Base-by-base conservation (phyloP, 179 eudicot species). In the Nepenthes alata region DNA sequence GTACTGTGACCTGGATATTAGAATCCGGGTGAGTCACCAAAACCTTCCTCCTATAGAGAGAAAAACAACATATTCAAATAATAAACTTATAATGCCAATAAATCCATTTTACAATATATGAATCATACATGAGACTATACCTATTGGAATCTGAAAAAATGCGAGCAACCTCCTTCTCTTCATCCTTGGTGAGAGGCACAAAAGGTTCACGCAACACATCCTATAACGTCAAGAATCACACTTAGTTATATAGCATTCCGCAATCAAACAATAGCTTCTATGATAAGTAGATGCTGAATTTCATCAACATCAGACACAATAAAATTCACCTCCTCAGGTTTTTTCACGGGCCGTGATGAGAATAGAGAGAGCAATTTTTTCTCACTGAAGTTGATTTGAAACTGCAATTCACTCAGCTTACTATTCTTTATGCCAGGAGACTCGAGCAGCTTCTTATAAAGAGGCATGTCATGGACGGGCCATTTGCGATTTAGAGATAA, bases 1-100 rank as follows among this genome's bases (percentile, higher is more conserved):
- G 82, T 63, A 87, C 95, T 35, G 94, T 87, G 54, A 93, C 90
- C 70, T 83, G 77, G 70, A 87, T 93, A 68, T 90, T 90, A 53
- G 98, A 89, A 60, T 73, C 81, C 65, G 77, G 84, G 63, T 93
- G 97, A 64, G 76, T 77, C 35, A 77, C 94, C 74, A 93, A 74
- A 61, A 83, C 66, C 69, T 64, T 82, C 60, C 77, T 76, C 81
- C 98, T 93, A 72, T 38, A 76, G 15, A 11, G 7, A 52, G 2
- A 2, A 61, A 51, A 59, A 36, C 7, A 25, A 49, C 45, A 41
- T 41, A 41, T 4, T 41, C 8, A 41, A 0, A 44, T 10, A 52
- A 64, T 34, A 44, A 37, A 34, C 57, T 53, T 15, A 64, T 54
- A 51, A 64, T 38, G 54, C 66, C 50, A 54, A 39, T 47, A 66